phyloP scores from a whole-genome alignment of 208 protist species.

The Trypanosomatidae sp. region DNA sequence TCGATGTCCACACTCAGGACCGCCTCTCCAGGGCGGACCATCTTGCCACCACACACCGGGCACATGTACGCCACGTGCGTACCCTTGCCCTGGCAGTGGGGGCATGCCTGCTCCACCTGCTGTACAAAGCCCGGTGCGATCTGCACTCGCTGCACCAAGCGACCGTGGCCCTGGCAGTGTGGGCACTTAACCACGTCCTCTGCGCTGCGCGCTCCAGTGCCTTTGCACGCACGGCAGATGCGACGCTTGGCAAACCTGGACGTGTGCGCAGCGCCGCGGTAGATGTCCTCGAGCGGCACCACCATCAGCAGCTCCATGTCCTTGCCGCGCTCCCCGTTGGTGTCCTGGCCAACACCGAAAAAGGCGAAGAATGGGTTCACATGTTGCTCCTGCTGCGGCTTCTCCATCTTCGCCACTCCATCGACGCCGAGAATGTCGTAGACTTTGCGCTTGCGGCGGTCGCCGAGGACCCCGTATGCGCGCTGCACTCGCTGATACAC shows the following conservation, averaged over 20 bases:
- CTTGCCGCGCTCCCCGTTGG: slow-evolving; percentile 40
- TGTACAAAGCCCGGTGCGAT: slow-evolving; percentile 78
- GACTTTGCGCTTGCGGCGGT: slow-evolving; percentile 89
- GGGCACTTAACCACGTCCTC: slow-evolving; percentile 46
- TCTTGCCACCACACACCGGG: slow-evolving; percentile 65
- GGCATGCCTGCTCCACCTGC: slow-evolving; percentile 80
- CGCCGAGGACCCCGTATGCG: slow-evolving; percentile 91
- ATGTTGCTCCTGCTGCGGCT: slow-evolving; percentile 35
- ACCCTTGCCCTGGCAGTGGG: slow-evolving; percentile 89
- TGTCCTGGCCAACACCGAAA: slow-evolving; percentile 36
- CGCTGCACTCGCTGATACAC: slow-evolving; percentile 81
- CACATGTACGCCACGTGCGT: slow-evolving; percentile 78
- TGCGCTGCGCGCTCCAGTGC: slow-evolving; percentile 46
- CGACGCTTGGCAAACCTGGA: slow-evolving; percentile 88
- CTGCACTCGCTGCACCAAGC: slow-evolving; percentile 66
- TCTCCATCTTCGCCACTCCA: slow-evolving; percentile 76
- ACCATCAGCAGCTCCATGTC: slow-evolving; percentile 57
- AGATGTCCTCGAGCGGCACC: slow-evolving; percentile 89
- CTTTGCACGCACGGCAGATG: slow-evolving; percentile 79
- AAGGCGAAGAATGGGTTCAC: slow-evolving; percentile 35
- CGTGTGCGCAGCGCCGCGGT: slow-evolving; percentile 85
- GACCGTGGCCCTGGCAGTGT: slow-evolving; percentile 67
- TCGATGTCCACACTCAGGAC: slow-evolving; percentile 75
- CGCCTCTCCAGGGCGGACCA: slow-evolving; percentile 44
- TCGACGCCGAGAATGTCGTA: slow-evolving; percentile 92